A percentile compares a stretch with the other conserved stretches of the same genome.
These are phyloP conservation scores for Leccinum variicolor DNA, from an alignment of 768 basidiomycete species.

Conservation along the genomic window DNA sequence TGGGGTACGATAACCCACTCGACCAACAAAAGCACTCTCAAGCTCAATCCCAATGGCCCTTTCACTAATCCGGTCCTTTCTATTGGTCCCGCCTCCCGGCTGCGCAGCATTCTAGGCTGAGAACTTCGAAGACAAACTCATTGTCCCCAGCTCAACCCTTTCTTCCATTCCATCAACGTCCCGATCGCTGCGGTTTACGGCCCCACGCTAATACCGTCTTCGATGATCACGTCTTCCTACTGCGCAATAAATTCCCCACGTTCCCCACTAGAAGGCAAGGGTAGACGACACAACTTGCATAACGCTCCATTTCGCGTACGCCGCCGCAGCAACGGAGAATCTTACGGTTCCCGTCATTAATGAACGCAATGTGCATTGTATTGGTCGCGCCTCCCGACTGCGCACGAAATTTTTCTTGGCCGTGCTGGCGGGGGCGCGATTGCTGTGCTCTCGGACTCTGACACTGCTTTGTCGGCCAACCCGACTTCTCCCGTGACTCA, in stretches of 20 bases:
- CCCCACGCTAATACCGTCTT: not conserved
- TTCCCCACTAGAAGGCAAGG: not conserved
- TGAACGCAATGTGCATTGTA: not conserved
- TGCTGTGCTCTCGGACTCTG: slow-evolving; percentile 15
- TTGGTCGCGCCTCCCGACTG: slow-evolving; percentile 8
- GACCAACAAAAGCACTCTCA: not conserved
- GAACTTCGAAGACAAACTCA: not conserved
- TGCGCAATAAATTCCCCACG: not conserved
- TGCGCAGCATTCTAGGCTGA: not conserved
- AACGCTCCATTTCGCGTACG: not conserved
- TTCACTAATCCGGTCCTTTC: not conserved
- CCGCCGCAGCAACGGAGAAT: not conserved
- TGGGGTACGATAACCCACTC: not conserved
- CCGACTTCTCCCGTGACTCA: not conserved
- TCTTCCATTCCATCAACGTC: not conserved
- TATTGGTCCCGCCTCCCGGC: not conserved
- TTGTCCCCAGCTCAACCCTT: not conserved
- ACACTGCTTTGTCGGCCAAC: not conserved
- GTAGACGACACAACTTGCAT: not conserved
- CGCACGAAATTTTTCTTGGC: not conserved
- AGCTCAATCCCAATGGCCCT: not conserved
- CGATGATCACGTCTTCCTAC: not conserved
- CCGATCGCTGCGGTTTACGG: not conserved
- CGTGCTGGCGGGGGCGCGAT: not conserved
- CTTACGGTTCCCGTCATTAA: not conserved